Conservation (phyloP, 805 yeast genomes). For the Ogataea chonburiensis region DNA sequence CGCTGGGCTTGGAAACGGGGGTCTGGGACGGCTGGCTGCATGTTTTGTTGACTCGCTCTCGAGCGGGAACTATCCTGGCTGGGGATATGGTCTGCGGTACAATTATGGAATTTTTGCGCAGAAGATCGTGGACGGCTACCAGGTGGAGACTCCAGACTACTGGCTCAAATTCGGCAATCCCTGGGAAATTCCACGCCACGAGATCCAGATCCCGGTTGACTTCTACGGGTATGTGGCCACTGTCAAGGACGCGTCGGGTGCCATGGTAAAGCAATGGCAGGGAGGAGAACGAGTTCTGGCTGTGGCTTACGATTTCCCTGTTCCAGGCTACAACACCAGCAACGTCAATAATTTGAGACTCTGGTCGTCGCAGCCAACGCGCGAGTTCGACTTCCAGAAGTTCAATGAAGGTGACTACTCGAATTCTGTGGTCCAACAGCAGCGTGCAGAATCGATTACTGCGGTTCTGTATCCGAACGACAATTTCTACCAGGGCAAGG, state of each 20-base stretch:
- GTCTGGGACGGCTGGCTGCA: constrained; percentile 91
- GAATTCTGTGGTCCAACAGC: constrained; percentile 80
- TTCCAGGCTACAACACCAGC: constrained; percentile 82
- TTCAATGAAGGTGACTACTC: constrained; percentile 90
- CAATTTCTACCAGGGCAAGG: constrained; percentile 88
- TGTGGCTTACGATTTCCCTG: constrained; percentile 86
- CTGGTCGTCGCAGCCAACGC: constrained; percentile 88
- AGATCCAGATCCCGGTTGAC: constrained; percentile 85
- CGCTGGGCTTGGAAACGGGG: constrained; percentile 95
- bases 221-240: constrained; percentile 81
- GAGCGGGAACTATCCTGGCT: constrained; percentile 83
- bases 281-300: constrained; percentile 92
- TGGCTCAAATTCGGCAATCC: constrained; percentile 90
- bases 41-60: constrained; percentile 89
- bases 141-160: constrained; percentile 91
- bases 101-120: constrained; percentile 93
- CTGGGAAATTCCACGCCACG: constrained; percentile 88
- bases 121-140: constrained; percentile 86
- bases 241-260: constrained; percentile 49
- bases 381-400: constrained; percentile 87
- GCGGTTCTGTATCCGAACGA: constrained; percentile 94
- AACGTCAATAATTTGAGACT: constrained; percentile 86
- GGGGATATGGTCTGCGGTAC: constrained; percentile 95
- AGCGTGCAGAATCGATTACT: constrained; percentile 87
- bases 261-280: constrained; percentile 65